These are phyloP conservation scores for Leccinum truebloodii DNA, from an alignment of 768 basidiomycete species.

Conservation along the genomic window DNA sequence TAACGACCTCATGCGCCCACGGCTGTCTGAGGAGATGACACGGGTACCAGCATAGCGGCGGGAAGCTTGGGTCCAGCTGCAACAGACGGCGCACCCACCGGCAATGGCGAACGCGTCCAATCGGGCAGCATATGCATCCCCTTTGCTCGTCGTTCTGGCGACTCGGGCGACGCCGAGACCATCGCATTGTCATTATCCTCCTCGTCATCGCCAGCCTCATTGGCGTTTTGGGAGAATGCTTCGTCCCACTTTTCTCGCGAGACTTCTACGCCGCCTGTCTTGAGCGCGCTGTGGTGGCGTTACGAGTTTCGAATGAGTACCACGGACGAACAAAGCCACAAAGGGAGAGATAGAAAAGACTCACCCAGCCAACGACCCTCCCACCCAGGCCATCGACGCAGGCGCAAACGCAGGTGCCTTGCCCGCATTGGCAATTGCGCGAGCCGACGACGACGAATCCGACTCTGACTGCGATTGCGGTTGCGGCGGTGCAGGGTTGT, in stretches of 20 bases:
- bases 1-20: slow-evolving; percentile 36
- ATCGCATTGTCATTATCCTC: slow-evolving; percentile 36
- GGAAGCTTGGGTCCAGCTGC: slow-evolving; percentile 15
- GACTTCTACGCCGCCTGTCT: slow-evolving; percentile 84
- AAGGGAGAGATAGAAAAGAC: slow-evolving; percentile 26
- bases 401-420: slow-evolving; percentile 88
- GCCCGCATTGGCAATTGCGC: slow-evolving; percentile 65
- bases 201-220: background rate
- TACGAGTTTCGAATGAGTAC: background rate
- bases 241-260: slow-evolving; percentile 87
- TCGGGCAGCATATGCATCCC: slow-evolving; percentile 68
- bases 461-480: background rate
- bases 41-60: background rate
- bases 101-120: slow-evolving; percentile 72
- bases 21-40: slow-evolving; percentile 24
- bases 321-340: background rate
- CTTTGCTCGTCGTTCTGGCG: slow-evolving; percentile 32
- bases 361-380: slow-evolving; percentile 90
- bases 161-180: slow-evolving; percentile 9
- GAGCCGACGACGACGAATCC: slow-evolving; percentile 38
- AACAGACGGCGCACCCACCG: slow-evolving; percentile 66
- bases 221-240: slow-evolving; percentile 43
- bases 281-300: slow-evolving; percentile 59
- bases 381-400: slow-evolving; percentile 85
- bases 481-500: slow-evolving; percentile 69